Base-by-base conservation (phyloP, 23 red algal genomes). In the Agarophyton chilense region DNA sequence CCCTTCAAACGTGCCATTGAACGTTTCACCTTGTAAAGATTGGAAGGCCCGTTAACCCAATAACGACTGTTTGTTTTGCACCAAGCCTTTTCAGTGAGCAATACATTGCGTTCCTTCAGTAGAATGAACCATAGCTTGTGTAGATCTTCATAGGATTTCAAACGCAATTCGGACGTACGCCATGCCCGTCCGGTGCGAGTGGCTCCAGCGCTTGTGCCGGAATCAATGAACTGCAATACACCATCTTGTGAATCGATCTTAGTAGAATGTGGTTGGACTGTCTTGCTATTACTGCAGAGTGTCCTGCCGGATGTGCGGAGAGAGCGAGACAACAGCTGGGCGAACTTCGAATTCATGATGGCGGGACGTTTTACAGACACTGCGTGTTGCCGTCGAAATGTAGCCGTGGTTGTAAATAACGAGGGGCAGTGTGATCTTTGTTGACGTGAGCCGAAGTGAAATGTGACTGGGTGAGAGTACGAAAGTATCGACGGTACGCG, bases 61-160 rank as follows among this genome's bases (percentile, higher is more conserved):
- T 92, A 84, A 31, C 81, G 89, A 17, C 90, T 28, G 39, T 85
- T 86, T 40, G 83, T 54, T n/a, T 83, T 88, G 72, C 93, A 99
- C 87, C 89, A 99, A 19, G 92, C 92, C 52, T 79, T 78, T 65
- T 96, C 93, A 35, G 90, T 92, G n/a, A 88, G 56, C 47, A 99
- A 78, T 50, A 91, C 78, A 46, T 87, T 89, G 25, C 93, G 87
- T 83, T 96, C 97, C 52, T 89, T 84, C 50, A 99, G 52, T n/a
- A 99, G 46, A 52, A 99, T 80, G 70, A 84, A 96, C 97, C 97
- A 99, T 22, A 99, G 85, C 8, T 79, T 71, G 72, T 99, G 97
- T 31, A 99, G 88, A 86, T 99, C 97, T 13, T 96, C 97, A 52
- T 74, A 94, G 0, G 97, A 99, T 65, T 99, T 99, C 0, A 95